Conservation (phyloP, 345 rosid genomes). For the Capsella bursapastoris region DNA sequence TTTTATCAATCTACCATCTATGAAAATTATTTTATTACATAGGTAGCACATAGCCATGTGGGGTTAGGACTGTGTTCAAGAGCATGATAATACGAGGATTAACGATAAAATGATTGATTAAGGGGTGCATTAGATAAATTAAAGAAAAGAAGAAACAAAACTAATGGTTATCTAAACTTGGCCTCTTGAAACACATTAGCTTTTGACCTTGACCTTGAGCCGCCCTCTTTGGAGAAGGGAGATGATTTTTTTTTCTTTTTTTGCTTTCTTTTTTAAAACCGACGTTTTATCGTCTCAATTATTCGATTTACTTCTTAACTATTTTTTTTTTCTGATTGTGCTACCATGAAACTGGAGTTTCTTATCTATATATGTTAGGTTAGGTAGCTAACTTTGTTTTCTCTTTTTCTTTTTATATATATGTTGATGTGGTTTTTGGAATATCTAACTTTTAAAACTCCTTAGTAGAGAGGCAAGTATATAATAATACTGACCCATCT, state of each 20-base stretch:
- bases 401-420: not conserved
- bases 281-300: conserved; percentile 42
- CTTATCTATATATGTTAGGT: conserved; percentile 36
- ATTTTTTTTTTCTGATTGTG: conserved; percentile 15
- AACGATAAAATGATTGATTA: conserved; percentile 41
- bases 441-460: not conserved
- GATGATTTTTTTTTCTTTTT: conserved; percentile 3
- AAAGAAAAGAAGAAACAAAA: conserved; percentile 2
- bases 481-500: not conserved
- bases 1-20: conserved; percentile 26
- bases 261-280: conserved; percentile 4
- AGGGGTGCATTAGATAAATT: conserved; percentile 32
- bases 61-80: conserved; percentile 33
- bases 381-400: conserved; percentile 37
- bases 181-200: conserved; percentile 41
- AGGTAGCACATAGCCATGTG: conserved; percentile 47
- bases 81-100: conserved; percentile 43
- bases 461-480: conserved; percentile 13
- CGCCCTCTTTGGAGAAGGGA: conserved; percentile 36
- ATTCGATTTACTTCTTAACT: conserved; percentile 32
- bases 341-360: conserved; percentile 36
- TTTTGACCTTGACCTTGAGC: conserved; percentile 45
- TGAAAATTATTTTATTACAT: conserved; percentile 23
- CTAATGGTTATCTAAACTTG: conserved; percentile 21
- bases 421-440: not conserved